Evolutionary conservation across 345 rosid genomes (phyloP), one percentile per base, ranked within the genome.

Genomic region (Eucalyptus curtisii): DNA sequence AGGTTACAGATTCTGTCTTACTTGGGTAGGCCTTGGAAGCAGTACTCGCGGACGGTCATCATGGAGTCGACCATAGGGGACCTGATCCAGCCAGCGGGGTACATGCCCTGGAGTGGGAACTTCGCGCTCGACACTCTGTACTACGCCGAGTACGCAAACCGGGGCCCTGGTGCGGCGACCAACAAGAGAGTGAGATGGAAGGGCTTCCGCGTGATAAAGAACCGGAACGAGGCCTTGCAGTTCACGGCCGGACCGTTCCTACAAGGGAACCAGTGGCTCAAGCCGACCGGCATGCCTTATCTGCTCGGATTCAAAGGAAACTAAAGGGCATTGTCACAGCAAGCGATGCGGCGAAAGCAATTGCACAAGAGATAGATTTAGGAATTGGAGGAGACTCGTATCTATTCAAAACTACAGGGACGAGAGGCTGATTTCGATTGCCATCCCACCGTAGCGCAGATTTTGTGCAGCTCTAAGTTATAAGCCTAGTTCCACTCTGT

Each of bases 1-100:
- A 93, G 93, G 68, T 84, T 91, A 50, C 61, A 50, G 59, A 88
- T 92, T 61, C 87, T 17, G 22, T 90, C 95, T 6, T 95, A 89
- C 91, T 88, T 95, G 86, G 97, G 96, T 25, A 76, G 97, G 88
- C 97, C 95, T 3, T 93, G 97, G 95, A 95, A 93, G 91, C 40
- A 81, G 48, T 93, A 85, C 80, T 89, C 96, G 1, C 90, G 92
- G 68, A 92, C 94, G 2, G 91, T 93, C 15, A 79, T 96, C 7
- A 93, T 94, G 98, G 95, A 95, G 68, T 87, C 95, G 2, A 90
- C 89, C 14, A 20, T 95, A 24, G 95, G 93, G 20, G 98, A 94
- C 79, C 90, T 95, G 44, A 94, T 95, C 76, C 93, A 90, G 50
- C 94, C 95, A 0, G 93, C 88, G 0, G 96, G 96, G 82, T 95